phyloP scores from a whole-genome alignment of 2,329 filamentous ascomycete genomes.

The Aureobasidium mangrovei region DNA sequence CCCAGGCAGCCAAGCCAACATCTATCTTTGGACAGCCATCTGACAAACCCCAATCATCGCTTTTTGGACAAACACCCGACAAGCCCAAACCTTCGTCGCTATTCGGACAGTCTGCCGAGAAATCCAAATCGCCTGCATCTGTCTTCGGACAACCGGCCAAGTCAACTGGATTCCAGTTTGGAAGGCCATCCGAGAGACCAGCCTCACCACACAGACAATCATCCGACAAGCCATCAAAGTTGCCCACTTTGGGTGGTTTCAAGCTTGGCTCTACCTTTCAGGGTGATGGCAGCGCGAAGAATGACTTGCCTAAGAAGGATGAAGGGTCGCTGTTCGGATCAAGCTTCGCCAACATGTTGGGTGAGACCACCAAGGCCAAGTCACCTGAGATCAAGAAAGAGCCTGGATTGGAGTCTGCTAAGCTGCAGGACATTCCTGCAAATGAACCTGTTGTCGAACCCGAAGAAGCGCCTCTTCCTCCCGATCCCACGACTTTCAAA shows the following conservation, averaged over 20 bases:
- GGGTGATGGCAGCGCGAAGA: conserved; percentile 51
- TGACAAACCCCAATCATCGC: neutral
- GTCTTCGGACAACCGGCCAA: conserved; percentile 1
- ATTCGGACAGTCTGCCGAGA: neutral
- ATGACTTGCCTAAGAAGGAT: conserved; percentile 41
- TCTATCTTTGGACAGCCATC: neutral
- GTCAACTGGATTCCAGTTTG: conserved; percentile 13
- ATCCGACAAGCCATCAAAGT: conserved; percentile 19
- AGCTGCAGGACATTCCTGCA: conserved; percentile 27
- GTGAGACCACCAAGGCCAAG: conserved; percentile 29
- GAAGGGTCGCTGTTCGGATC: conserved; percentile 26
- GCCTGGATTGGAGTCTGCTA: conserved; percentile 25
- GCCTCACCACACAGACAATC: conserved; percentile 14
- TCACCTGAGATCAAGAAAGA: conserved; percentile 31
- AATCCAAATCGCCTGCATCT: neutral
- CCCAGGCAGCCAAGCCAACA: neutral
- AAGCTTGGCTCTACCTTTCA: conserved; percentile 62
- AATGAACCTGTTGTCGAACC: conserved; percentile 18
- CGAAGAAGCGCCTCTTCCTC: conserved; percentile 26
- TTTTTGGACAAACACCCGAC: neutral
- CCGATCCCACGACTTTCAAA: conserved; percentile 29
- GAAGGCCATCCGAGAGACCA: conserved; percentile 17
- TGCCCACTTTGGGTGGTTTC: conserved; percentile 43
- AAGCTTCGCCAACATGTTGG: conserved; percentile 25
- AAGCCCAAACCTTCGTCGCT: conserved; percentile 4